These are phyloP conservation scores for Aristolochia californica DNA, from an alignment of 164 flowering plant species.

Conservation along the genomic window DNA sequence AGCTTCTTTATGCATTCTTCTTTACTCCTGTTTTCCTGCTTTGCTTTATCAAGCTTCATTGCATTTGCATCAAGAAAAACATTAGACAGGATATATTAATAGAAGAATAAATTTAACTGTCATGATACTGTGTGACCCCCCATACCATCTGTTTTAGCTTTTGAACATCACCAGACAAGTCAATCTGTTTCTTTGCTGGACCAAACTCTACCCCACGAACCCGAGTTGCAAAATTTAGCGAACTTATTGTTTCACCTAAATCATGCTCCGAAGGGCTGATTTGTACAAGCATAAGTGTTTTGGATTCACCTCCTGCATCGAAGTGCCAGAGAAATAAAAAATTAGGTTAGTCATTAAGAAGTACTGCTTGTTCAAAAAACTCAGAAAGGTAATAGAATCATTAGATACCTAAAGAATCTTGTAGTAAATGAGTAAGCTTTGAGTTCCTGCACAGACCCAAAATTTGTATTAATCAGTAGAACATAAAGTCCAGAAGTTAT, in stretches of 20 bases:
- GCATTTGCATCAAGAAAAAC: background rate
- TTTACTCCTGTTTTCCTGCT: conserved; percentile 51
- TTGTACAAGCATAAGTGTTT: conserved; percentile 87
- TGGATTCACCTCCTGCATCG: conserved; percentile 75
- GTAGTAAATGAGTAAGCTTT: conserved; percentile 83
- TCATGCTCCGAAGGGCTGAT: conserved; percentile 82
- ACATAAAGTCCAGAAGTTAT: background rate
- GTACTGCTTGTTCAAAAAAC: too few relatives aligned
- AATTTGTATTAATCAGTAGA: background rate
- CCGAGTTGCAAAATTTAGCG: conserved; percentile 75
- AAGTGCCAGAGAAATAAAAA: background rate
- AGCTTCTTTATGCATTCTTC: conserved; percentile 59
- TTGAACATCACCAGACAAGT: conserved; percentile 52
- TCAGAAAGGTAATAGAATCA: too few relatives aligned
- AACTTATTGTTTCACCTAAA: conserved; percentile 75
- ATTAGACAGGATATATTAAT: background rate
- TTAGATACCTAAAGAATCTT: conserved; percentile 67
- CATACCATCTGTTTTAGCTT: conserved; percentile 64
- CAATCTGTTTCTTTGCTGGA: conserved; percentile 72
- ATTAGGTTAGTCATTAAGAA: background rate
- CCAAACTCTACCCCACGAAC: conserved; percentile 84
- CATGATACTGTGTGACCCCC: too few relatives aligned
- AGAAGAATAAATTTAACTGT: background rate
- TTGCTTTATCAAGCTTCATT: conserved; percentile 64
- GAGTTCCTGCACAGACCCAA: conserved; percentile 52